These are phyloP conservation scores for Phaffia australis DNA, from an alignment of 768 basidiomycete species.

Conservation along the genomic window DNA sequence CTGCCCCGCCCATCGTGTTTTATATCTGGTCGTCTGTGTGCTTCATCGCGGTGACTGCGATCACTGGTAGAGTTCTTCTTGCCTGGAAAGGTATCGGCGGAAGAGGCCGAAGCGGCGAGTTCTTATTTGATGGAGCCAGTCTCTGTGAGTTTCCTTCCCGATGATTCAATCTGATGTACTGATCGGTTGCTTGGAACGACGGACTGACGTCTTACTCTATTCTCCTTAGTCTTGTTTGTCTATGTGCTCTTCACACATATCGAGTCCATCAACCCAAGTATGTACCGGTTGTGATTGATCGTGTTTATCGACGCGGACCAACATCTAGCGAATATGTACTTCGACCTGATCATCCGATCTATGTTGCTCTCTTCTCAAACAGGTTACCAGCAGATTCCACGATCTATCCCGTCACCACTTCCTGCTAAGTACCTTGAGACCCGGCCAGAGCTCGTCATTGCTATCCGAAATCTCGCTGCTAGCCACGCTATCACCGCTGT, in stretches of 20 bases:
- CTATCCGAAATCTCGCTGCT: constrained; percentile 35
- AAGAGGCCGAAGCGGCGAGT: constrained; percentile 33
- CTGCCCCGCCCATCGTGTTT: constrained; percentile 28
- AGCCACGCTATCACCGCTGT: constrained; percentile 38
- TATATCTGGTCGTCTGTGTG: constrained; percentile 32
- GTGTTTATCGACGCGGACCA: neutral
- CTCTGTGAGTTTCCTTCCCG: constrained; percentile 31
- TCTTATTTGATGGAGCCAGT: constrained; percentile 37
- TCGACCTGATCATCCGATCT: constrained; percentile 10
- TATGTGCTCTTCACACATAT: constrained; percentile 17
- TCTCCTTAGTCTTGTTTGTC: constrained; percentile 20
- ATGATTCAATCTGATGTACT: neutral
- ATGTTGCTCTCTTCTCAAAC: neutral
- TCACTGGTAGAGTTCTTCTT: constrained; percentile 24
- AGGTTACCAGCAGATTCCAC: constrained; percentile 34
- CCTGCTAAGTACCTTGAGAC: constrained; percentile 17
- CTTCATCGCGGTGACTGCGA: constrained; percentile 30
- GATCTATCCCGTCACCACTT: constrained; percentile 27
- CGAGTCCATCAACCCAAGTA: constrained; percentile 19
- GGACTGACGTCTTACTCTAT: neutral
- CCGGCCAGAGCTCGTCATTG: constrained; percentile 30
- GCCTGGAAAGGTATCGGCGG: constrained; percentile 31
- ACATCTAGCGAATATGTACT: constrained; percentile 10
- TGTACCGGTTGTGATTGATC: neutral
- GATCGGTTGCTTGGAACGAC: too few relatives aligned